A percentile compares a stretch with the other conserved stretches of the same genome.
phyloP scores from a whole-genome alignment of 2,329 filamentous ascomycete species.

The Tolypocladium tropicale region DNA sequence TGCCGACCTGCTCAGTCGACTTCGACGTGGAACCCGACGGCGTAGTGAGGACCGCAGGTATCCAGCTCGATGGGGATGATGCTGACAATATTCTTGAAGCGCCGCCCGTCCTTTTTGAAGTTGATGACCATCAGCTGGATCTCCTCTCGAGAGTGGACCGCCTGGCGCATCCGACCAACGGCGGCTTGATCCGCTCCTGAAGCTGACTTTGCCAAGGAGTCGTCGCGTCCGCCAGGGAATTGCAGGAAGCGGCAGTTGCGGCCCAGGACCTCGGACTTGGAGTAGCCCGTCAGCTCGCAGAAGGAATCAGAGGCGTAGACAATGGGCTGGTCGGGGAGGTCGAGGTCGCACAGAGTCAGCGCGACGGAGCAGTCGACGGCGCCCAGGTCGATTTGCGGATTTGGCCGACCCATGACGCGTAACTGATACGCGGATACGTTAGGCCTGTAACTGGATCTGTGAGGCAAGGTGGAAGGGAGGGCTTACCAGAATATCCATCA shows the following conservation, averaged over 20 bases:
- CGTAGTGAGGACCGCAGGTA: constrained; percentile 55
- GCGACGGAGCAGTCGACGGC: constrained; percentile 77
- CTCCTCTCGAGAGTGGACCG: constrained; percentile 34
- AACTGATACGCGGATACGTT: constrained; percentile 19
- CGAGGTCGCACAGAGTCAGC: constrained; percentile 71
- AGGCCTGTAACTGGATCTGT: background rate
- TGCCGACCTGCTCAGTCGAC: constrained; percentile 25
- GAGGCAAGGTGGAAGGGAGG: background rate
- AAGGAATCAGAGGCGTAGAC: constrained; percentile 80
- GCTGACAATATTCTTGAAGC: constrained; percentile 74
- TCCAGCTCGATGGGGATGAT: constrained; percentile 72
- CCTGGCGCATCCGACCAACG: constrained; percentile 41
- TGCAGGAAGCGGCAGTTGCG: constrained; percentile 81
- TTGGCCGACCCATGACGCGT: constrained; percentile 58
- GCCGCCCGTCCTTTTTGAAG: constrained; percentile 69
- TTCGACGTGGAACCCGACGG: constrained; percentile 74
- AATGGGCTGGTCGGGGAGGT: constrained; percentile 64
- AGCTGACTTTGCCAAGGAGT: background rate
- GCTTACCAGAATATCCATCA: constrained; percentile 43
- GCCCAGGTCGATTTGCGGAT: constrained; percentile 70
- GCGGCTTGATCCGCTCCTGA: constrained; percentile 32
- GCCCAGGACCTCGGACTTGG: constrained; percentile 61
- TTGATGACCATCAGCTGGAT: constrained; percentile 54
- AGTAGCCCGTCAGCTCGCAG: constrained; percentile 68
- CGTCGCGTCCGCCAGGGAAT: constrained; percentile 47